Base-by-base conservation (phyloP, 1,284 basidiomycete species). In the Caloboletus inedulis region DNA sequence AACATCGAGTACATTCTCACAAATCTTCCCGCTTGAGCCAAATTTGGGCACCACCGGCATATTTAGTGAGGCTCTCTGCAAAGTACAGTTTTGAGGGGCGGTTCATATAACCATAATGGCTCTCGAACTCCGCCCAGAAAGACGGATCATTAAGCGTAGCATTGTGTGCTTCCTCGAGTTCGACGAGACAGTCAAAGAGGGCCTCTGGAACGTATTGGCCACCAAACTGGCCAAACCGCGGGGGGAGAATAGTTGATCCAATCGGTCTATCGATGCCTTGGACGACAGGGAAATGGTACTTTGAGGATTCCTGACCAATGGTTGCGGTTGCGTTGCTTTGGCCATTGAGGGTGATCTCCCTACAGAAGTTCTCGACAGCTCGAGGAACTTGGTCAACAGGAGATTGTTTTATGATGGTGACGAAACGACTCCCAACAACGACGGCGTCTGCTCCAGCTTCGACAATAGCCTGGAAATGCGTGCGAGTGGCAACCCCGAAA, bases 151-250 rank as follows among this genome's bases (percentile, higher is more conserved):
- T 25, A 19, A 49, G 46, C 19, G 27, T 12, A 35, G 47, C 27
- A 6, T 49, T 23, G 14, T 49, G 46, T 12, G 27, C 49, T 31
- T 51, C 49, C 29, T 50, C 49, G 21, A 50, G 49, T 36, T 50
- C 49, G 34, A 50, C 23, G 13, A 50, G 47, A 16, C 49, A 50
- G 13, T 50, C 49, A 36, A 50, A 49, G 34, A 51, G 47, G 8
- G 34, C 49, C 18, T 50, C 49, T 7, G 47, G 49, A 30, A 50
- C 47, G 12, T 50, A 50, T 37, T 50, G 49, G 29, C 49, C 49
- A 36, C 49, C 27, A 36, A 50, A 50, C 47, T 50, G 27, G 27
- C 47, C 49, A 31, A 50, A 50, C 19, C 27, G 27, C 2, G 27
- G 47, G 16, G 47, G 49, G 7, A 37, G 34, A 10, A 51, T 9